A percentile compares a stretch with the other conserved stretches of the same genome.
Conservation (phyloP, 305 asterid genomes). For the Fraxinus xanthoxyloides region DNA sequence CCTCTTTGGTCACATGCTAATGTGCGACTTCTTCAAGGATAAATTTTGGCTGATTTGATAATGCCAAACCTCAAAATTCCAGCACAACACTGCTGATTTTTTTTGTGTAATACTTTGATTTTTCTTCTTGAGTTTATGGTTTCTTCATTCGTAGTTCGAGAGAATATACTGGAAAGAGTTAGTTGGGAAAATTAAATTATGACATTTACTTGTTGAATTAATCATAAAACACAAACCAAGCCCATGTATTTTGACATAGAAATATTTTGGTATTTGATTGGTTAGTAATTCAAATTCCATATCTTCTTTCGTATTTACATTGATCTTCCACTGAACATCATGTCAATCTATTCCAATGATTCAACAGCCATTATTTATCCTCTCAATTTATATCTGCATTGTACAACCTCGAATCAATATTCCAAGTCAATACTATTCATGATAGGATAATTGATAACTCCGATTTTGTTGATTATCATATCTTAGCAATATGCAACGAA, state of each 20-base stretch:
- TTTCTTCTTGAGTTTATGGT: not conserved
- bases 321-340: not conserved
- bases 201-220: not conserved
- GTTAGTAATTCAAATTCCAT: not conserved
- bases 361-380: not conserved
- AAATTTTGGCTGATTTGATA: constrained; percentile 12
- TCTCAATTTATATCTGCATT: not conserved
- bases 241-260: not conserved
- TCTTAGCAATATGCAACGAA: not conserved
- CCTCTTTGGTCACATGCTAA: constrained; percentile 16
- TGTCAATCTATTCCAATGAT: not conserved
- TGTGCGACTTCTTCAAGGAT: not conserved
- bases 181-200: not conserved
- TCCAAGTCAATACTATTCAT: not conserved
- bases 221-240: not conserved
- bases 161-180: not conserved
- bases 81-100: not conserved
- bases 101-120: not conserved
- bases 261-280: not conserved
- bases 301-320: not conserved
- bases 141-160: not conserved
- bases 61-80: not conserved
- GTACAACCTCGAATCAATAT: not conserved
- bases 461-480: not conserved
- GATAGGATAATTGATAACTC: not conserved